Evolutionary conservation across 2,329 filamentous ascomycete genomes (phyloP).

Genomic region (Akanthomyces lecanii): DNA sequence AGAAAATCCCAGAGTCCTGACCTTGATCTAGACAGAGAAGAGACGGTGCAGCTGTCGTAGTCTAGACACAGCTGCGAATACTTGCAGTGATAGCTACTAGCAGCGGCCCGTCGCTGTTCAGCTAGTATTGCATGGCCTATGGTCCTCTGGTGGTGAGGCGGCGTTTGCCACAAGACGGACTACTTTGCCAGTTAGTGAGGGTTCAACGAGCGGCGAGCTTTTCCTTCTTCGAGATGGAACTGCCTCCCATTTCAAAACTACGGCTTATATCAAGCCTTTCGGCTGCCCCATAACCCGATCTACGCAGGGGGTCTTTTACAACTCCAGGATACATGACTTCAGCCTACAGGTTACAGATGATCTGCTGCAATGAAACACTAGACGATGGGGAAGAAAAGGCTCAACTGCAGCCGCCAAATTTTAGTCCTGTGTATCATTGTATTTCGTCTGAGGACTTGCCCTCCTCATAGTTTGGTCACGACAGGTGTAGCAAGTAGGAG

Average conservation of each 20-base stretch:
- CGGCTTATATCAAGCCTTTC: neutral
- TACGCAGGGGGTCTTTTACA: neutral
- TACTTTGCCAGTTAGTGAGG: neutral
- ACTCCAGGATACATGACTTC: neutral
- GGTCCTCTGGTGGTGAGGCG: neutral
- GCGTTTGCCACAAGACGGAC: neutral
- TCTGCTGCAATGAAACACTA: slow-evolving; percentile 16
- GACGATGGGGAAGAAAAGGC: slow-evolving; percentile 7
- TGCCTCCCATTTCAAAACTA: neutral
- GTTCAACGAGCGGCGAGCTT: neutral
- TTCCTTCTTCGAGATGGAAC: neutral
- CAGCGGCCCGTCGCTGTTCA: neutral
- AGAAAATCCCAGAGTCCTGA: neutral
- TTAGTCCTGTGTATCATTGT: neutral
- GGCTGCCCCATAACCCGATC: slow-evolving; percentile 11
- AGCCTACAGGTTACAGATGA: slow-evolving; percentile 1
- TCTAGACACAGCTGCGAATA: neutral
- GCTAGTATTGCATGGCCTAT: neutral
- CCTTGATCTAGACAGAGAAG: neutral
- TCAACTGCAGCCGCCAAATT: neutral
- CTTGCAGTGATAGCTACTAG: neutral
- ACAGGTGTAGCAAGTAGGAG: neutral
- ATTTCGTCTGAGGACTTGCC: neutral
- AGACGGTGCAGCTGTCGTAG: neutral
- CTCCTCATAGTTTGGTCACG: neutral